Conservation (phyloP, 441 rosid species). For the Erodium texanum region DNA sequence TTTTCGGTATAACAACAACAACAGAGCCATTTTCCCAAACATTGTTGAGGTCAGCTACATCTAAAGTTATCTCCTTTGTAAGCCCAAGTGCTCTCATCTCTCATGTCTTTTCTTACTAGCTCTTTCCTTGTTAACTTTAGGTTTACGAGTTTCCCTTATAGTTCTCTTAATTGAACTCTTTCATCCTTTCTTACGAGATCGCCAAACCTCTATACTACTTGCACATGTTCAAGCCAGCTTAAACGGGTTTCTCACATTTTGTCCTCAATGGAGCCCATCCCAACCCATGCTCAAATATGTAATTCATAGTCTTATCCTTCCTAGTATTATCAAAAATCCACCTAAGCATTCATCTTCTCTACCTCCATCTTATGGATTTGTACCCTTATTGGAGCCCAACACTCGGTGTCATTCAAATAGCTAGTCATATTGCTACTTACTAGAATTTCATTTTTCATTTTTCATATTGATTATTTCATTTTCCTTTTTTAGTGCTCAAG, state of each 20-base stretch:
- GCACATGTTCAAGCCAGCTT: not conserved
- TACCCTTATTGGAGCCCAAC: not conserved
- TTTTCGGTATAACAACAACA: not conserved
- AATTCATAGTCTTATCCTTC: not conserved
- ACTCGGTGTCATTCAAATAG: not conserved
- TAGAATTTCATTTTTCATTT: not conserved
- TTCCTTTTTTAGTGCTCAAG: slow-evolving; percentile 45
- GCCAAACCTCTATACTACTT: not conserved
- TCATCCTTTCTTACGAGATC: not conserved
- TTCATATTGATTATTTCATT: not conserved
- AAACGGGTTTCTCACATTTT: not conserved
- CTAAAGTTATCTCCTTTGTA: not conserved
- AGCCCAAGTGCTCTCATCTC: not conserved
- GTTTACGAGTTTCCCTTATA: not conserved
- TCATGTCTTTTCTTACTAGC: not conserved
- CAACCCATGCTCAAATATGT: not conserved
- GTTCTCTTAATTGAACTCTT: not conserved
- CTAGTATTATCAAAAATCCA: not conserved
- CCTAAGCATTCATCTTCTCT: not conserved
- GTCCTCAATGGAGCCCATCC: not conserved
- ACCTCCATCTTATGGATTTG: not conserved
- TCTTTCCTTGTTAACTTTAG: not conserved
- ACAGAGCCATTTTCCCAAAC: not conserved
- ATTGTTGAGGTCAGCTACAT: not conserved
- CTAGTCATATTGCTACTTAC: not conserved